A percentile compares a stretch with the other conserved stretches of the same genome.
phyloP scores from a whole-genome alignment of 331 rosid species.

The Spiraea crenata region DNA sequence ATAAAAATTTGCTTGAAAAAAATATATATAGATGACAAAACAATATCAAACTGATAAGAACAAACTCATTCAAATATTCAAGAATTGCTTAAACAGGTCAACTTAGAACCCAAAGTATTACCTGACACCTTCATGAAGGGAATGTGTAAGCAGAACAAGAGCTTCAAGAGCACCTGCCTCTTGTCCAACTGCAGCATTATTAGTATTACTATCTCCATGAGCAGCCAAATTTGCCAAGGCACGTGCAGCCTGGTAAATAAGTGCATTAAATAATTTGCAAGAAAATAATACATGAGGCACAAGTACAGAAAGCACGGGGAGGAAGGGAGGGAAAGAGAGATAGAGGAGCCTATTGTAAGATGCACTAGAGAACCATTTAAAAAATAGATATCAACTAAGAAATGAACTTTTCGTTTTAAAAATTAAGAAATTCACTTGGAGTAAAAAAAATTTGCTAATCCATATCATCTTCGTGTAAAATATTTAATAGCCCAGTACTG shows the following conservation, averaged over 20 bases:
- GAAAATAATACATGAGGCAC: background rate
- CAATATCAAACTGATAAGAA: slow-evolving; percentile 7
- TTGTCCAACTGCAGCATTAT: slow-evolving; percentile 97
- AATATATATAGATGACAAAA: background rate
- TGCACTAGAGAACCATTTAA: slow-evolving; percentile 5
- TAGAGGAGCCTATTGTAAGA: background rate
- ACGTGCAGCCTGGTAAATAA: slow-evolving; percentile 85
- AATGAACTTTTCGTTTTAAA: background rate
- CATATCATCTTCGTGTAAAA: background rate
- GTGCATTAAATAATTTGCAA: slow-evolving; percentile 5
- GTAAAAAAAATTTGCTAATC: background rate
- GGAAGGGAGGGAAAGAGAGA: too few species aligned
- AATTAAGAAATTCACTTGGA: background rate
- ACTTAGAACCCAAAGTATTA: slow-evolving; percentile 27
- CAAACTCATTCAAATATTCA: background rate
- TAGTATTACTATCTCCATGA: slow-evolving; percentile 97
- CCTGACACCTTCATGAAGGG: slow-evolving; percentile 99
- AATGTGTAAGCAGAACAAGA: slow-evolving; percentile 94
- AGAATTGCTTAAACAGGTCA: slow-evolving; percentile 3
- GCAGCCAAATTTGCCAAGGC: slow-evolving; percentile 99
- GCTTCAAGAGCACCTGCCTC: slow-evolving; percentile 99
- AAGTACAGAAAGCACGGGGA: background rate
- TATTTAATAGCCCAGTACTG: background rate
- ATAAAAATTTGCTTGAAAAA: background rate
- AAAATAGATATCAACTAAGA: background rate